Evolutionary conservation across 2,329 filamentous ascomycete genomes (phyloP).

Genomic region (Calonectria honghensis): DNA sequence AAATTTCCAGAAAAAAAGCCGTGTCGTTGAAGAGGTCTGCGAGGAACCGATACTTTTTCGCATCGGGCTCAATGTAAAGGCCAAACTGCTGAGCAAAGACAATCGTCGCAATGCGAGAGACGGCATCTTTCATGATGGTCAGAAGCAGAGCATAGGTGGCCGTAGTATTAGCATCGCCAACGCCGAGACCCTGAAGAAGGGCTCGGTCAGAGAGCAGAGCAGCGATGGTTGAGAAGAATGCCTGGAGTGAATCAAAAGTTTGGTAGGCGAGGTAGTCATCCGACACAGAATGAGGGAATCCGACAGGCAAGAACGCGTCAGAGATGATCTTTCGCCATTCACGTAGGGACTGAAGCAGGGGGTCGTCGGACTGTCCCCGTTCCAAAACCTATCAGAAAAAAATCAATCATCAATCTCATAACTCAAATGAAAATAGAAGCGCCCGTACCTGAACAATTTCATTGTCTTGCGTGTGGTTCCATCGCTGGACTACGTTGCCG

Average conservation of each 20-base stretch:
- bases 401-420: slow-evolving; percentile 22
- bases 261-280: slow-evolving; percentile 87
- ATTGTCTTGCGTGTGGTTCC: slow-evolving; percentile 57
- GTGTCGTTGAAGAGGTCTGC: slow-evolving; percentile 93
- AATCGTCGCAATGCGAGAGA: slow-evolving; percentile 89
- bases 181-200: slow-evolving; percentile 86
- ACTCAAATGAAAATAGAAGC: not conserved
- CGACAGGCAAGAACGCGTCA: slow-evolving; percentile 88
- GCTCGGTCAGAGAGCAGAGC: slow-evolving; percentile 87
- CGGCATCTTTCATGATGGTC: slow-evolving; percentile 87
- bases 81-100: slow-evolving; percentile 89
- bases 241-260: slow-evolving; percentile 84
- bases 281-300: slow-evolving; percentile 92
- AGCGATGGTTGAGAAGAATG: slow-evolving; percentile 88
- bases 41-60: slow-evolving; percentile 90
- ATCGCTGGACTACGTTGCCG: slow-evolving; percentile 59
- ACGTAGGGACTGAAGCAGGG: slow-evolving; percentile 55
- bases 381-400: slow-evolving; percentile 48
- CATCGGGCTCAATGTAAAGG: slow-evolving; percentile 89
- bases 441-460: slow-evolving; percentile 54
- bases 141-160: slow-evolving; percentile 88
- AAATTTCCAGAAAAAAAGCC: slow-evolving; percentile 89
- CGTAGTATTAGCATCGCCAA: slow-evolving; percentile 86
- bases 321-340: slow-evolving; percentile 66
- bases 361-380: slow-evolving; percentile 48